Evolutionary conservation across 352 stramenopile species (phyloP).

Genomic region (Phytophthora cactorum): DNA sequence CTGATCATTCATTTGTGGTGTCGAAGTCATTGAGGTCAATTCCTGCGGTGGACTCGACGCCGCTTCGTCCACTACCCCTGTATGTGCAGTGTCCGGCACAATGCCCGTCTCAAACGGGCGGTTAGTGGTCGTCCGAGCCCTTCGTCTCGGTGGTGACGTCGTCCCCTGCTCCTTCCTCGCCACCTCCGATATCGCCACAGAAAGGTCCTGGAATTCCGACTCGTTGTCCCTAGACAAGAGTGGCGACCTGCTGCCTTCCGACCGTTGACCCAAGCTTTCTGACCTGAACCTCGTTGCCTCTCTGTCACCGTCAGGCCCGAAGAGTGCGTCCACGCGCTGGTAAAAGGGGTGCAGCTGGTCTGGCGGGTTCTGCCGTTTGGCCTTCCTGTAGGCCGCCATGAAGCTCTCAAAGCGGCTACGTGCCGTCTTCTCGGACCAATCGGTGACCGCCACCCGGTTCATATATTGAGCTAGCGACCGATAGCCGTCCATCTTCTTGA

Average conservation of each 20-base stretch:
- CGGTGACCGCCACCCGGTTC: constrained; percentile 40
- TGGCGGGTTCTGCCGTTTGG: constrained; percentile 25
- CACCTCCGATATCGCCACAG: background rate
- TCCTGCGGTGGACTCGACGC: constrained; percentile 15
- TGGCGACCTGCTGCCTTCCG: constrained; percentile 9
- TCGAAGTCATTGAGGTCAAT: constrained; percentile 1
- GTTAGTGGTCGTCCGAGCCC: background rate
- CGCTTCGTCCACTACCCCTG: constrained; percentile 2
- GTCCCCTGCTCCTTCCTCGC: constrained; percentile 3
- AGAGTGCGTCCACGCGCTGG: constrained; percentile 27
- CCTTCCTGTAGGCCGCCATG: constrained; percentile 50
- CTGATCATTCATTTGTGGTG: constrained; percentile 8
- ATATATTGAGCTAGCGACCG: constrained; percentile 56
- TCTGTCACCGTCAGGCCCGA: constrained; percentile 6
- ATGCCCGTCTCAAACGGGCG: background rate
- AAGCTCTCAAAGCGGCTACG: constrained; percentile 69
- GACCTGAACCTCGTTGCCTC: constrained; percentile 11
- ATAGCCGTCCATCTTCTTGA: constrained; percentile 65
- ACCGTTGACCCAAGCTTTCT: constrained; percentile 21
- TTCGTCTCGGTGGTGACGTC: constrained; percentile 9
- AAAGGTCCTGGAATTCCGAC: constrained; percentile 11
- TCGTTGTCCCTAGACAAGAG: constrained; percentile 10
- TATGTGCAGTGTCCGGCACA: background rate
- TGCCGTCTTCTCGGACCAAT: constrained; percentile 56
- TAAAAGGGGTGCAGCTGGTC: constrained; percentile 8